Evolutionary conservation across 2,329 filamentous ascomycete species (phyloP), one percentile per base, ranked within the genome.

Genomic region (Trichoderma arundinaceum): DNA sequence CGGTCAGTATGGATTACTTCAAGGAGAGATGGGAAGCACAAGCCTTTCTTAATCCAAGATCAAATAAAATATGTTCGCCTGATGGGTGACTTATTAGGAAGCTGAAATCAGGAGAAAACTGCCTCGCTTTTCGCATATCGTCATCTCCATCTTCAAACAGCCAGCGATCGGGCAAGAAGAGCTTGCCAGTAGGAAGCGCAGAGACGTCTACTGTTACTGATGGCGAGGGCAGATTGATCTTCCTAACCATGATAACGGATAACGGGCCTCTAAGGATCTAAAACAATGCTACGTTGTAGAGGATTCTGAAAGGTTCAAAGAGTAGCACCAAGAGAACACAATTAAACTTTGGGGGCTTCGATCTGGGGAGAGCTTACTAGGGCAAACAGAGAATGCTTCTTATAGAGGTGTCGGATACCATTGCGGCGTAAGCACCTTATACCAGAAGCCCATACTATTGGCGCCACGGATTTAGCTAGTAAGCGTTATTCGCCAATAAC

Each of bases 31-130:
- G 2, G 22, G 22, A 28, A 1, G 12, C 7, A n/a, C 33, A 44
- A 19, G 44, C 48, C 32, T 63, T 54, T 32, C 59, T 38, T 17
- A 63, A 7, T 17, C 59, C 59, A 32, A 63, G 49, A 33, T 41
- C 38, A 22, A 54, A 63, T 4, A 54, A 22, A 32, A 63, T 17
- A 10, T 51, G 49, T 3, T 48, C 19, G 35, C 57, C 49, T 6
- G 59, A 52, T 46, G 48, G 49, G 22, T 63, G 59, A 5, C 39
- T 63, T 7, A 63, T 63, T 0, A 63, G 15, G n/a, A 54, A 63
- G 10, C 46, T 63, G 2, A 52, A 63, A n/a, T 63, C n/a, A 17
- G 59, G 59, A 28, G 59, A 63, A 32, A 63, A 53, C 22, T 54
- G 35, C 9, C 48, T 33, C 32, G 59, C 59, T 53, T 54, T 54